phyloP scores from a whole-genome alignment of 495 filamentous ascomycete species.

The Penicillium lividum region DNA sequence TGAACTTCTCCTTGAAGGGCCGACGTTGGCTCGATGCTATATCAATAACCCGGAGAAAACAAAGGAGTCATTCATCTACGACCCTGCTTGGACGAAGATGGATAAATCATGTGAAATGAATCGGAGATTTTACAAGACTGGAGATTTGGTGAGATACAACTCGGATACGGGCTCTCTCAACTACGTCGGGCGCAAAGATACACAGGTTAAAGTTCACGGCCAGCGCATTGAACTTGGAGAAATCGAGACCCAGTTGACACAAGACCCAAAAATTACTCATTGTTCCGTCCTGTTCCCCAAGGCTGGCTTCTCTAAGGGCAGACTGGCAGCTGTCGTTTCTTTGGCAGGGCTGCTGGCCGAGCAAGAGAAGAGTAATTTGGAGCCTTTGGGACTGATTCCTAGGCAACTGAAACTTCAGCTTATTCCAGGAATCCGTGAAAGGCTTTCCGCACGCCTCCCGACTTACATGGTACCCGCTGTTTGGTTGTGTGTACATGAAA shows the following conservation, averaged over 20 bases:
- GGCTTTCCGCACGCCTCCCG: conserved; percentile 38
- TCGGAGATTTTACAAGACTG: conserved; percentile 67
- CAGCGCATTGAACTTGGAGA: conserved; percentile 68
- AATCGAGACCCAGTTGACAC: conserved; percentile 56
- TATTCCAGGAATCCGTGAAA: conserved; percentile 33
- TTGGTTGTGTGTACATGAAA: conserved; percentile 49
- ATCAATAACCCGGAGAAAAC: conserved; percentile 45
- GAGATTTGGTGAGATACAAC: conserved; percentile 62
- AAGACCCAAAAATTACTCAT: conserved; percentile 35
- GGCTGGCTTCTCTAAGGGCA: conserved; percentile 39
- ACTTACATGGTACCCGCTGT: conserved; percentile 58
- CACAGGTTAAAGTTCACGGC: conserved; percentile 67
- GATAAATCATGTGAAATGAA: conserved; percentile 16
- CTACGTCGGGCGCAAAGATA: conserved; percentile 65
- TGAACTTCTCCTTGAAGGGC: conserved; percentile 53
- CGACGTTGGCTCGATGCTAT: conserved; percentile 51
- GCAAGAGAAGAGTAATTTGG: conserved; percentile 22
- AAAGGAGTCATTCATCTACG: conserved; percentile 44
- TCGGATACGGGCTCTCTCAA: conserved; percentile 57
- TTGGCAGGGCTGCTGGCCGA: conserved; percentile 27
- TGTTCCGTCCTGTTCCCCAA: conserved; percentile 47
- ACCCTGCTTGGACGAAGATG: conserved; percentile 40
- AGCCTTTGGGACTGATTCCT: conserved; percentile 29
- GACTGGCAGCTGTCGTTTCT: conserved; percentile 42
- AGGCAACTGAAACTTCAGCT: conserved; percentile 25